phyloP scores from a whole-genome alignment of 805 yeast species.

The Hanseniaspora clermontiae region DNA sequence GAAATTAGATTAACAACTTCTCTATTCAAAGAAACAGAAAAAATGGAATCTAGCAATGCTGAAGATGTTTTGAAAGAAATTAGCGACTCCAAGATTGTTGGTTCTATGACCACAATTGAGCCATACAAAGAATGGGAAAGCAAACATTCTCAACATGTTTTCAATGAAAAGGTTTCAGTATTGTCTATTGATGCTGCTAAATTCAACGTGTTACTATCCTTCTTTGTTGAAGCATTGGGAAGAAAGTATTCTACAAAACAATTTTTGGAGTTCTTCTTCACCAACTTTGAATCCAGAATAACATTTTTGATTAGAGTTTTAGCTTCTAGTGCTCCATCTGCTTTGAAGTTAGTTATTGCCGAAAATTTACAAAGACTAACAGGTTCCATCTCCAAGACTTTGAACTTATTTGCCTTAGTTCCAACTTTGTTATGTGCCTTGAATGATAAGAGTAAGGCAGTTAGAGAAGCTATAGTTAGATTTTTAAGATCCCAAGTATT shows the following conservation, averaged over 20 bases:
- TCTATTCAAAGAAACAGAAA: conserved; percentile 26
- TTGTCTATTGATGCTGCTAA: conserved; percentile 27
- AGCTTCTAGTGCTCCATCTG: conserved; percentile 47
- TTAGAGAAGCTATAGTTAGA: conserved; percentile 35
- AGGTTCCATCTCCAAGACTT: conserved; percentile 28
- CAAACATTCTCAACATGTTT: conserved; percentile 22
- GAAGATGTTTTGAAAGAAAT: conserved; percentile 26
- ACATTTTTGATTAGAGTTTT: conserved; percentile 49
- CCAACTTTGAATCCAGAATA: conserved; percentile 33
- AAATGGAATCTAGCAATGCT: conserved; percentile 18
- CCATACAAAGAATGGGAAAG: conserved; percentile 26
- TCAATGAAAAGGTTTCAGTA: conserved; percentile 26
- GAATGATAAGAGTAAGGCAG: conserved; percentile 36
- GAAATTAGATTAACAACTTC: conserved; percentile 63
- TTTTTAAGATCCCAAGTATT: conserved; percentile 30
- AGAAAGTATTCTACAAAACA: conserved; percentile 24
- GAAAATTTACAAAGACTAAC: conserved; percentile 29
- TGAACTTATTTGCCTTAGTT: conserved; percentile 39
- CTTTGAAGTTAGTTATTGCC: conserved; percentile 42
- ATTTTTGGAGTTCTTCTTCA: conserved; percentile 29
- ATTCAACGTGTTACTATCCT: conserved; percentile 32
- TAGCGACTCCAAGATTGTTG: conserved; percentile 22
- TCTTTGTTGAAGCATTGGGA: conserved; percentile 36
- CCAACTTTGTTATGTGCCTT: conserved; percentile 49
- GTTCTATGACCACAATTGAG: conserved; percentile 18